Evolutionary conservation across 2,329 filamentous ascomycete species (phyloP).

Genomic region (Fusarium chlamydosporum): DNA sequence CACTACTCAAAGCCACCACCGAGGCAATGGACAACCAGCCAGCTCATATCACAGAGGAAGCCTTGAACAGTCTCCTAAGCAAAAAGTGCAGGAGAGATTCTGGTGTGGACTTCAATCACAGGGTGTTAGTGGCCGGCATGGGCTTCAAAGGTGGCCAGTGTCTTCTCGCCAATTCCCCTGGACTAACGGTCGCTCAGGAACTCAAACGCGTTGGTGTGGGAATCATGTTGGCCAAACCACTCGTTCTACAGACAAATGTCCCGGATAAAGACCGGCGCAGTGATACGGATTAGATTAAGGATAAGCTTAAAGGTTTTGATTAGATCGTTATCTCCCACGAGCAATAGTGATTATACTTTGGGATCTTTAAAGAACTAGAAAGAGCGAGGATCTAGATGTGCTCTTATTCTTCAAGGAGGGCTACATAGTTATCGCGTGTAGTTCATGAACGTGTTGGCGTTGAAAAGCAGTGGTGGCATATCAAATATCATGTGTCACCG

Average conservation of each 20-base stretch:
- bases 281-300: neutral
- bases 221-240: neutral
- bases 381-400: too few relatives aligned
- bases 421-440: too few relatives aligned
- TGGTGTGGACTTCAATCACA: neutral
- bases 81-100: neutral
- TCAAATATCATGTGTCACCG: too few relatives aligned
- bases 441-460: neutral
- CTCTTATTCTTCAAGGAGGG: too few relatives aligned
- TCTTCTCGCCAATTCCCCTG: slow-evolving; percentile 8
- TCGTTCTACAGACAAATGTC: neutral
- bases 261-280: neutral
- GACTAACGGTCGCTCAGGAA: neutral
- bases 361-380: too few relatives aligned
- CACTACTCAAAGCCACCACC: neutral
- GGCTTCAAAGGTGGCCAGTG: slow-evolving; percentile 6
- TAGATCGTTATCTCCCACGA: slow-evolving; percentile 2
- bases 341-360: neutral
- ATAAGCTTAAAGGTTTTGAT: neutral
- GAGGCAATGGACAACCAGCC: neutral
- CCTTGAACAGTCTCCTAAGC: neutral
- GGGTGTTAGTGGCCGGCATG: neutral
- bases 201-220: neutral
- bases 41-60: neutral
- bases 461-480: too few relatives aligned